Evolutionary conservation across 108 stramenopile species (phyloP), one percentile per base, ranked within the genome.

Genomic region (Nitzschia sp.): DNA sequence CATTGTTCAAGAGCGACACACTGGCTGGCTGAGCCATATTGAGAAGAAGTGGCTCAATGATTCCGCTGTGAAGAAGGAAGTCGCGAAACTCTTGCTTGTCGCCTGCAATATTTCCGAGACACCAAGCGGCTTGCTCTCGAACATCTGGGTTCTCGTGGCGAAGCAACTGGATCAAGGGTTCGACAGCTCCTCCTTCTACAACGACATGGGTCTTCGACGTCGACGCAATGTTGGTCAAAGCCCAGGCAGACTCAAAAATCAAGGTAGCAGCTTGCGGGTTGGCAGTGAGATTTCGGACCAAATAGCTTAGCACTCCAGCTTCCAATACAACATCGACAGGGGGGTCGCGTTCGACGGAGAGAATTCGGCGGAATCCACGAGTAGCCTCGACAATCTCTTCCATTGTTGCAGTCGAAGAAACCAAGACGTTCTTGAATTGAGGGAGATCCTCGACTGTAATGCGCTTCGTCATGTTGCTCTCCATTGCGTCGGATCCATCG

Each of bases 71-170:
- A 32, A 96, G 76, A 21, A 95, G 77, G 5, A 67, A 31, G 73
- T 98, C 92, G 28, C 98, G 78, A 34, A 87, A 78, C 27, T 62
- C 64, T 2, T 90, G n/a, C 19, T 72, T 71, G 64, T 98, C 98
- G 0, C 96, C 98, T 2, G 96, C 97, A 59, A 98, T 89, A 72
- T 98, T 98, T 58, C 97, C 98, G 18, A 98, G 74, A 59, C 94
- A 95, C 98, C 98, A 98, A 2, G 91, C 95, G 48, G 83, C 65
- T 79, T 98, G 98, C 58, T 97, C 96, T n/a, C 98, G 85, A 31
- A 98, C 84, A 47, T 96, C 88, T 9, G 89, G 74, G 59, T 69
- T 76, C 2, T 67, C 64, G 45, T 90, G 82, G 18, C 45, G 42
- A 15, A 97, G 68, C 1, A 94, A 85, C 21, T 78, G 67, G n/a